Base-by-base conservation (phyloP, 2,329 filamentous ascomycete species). In the Rutstroemia sp. region DNA sequence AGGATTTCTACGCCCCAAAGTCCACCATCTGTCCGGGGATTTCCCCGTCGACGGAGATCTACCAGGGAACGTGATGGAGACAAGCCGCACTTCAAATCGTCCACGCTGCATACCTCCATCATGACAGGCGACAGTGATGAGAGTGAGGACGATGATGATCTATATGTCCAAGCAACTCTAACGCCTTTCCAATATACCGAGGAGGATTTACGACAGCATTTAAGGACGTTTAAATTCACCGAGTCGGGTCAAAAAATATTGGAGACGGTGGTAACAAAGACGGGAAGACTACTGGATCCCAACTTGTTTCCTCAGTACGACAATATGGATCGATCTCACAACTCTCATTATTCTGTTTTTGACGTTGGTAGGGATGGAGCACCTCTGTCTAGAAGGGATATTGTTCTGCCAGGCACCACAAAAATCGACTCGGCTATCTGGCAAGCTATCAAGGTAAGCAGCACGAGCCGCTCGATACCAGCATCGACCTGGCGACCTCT, bases 161-260 rank as follows among this genome's bases (percentile, higher is more conserved):
- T 71, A 16, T 74, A 71, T 60, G 72, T 75, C 4, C 73, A 74
- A 58, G 64, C 65, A 16, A 66, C 71, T 16, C 62, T 78, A 19
- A 68, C 71, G 2, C 57, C 69, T 0, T 70, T 71, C 42, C 69
- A 64, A 4, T 74, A 73, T 58, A 69, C 74, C 45, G 71, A 75
- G 51, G 73, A 76, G 53, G 69, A 73, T 60, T 61, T 79, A 17
- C 69, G 74, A 19, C 65, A 72, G 7, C 75, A 79, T 62, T 60
- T 78, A 42, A 73, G 69, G 58, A 71, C 61, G 16, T 72, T 77
- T 58, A 58, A 67, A 19, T 78, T 75, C 71, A 70, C 71, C 47
- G 65, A 72, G 44, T 67, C 71, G 60, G 72, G 73, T 16, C 65
- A 68, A 54, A 68, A 68, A 38, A 71, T 78, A 19, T 60, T 78